phyloP scores from a whole-genome alignment of 495 filamentous ascomycete species.

The Antarctomyces pellizariae region DNA sequence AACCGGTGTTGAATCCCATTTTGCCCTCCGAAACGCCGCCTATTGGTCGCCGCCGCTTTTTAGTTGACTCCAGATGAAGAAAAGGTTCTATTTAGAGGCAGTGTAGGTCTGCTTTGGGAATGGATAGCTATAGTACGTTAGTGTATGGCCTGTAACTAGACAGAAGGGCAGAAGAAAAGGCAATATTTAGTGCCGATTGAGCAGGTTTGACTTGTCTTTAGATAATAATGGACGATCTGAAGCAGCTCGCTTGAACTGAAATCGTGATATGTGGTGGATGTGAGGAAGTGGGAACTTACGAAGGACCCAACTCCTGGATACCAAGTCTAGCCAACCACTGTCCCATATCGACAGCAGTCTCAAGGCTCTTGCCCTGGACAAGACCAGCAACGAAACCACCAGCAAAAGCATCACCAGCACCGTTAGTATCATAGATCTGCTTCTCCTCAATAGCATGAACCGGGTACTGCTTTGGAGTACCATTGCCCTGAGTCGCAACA shows the following conservation, averaged over 20 bases:
- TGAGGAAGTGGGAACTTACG: constrained; percentile 34
- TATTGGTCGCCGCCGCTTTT: constrained; percentile 1
- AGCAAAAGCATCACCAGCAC: constrained; percentile 91
- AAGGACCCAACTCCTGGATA: constrained; percentile 85
- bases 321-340: constrained; percentile 85
- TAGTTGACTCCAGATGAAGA: constrained; percentile 6
- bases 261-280: constrained; percentile 1
- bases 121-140: constrained; percentile 48
- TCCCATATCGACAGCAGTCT: constrained; percentile 59
- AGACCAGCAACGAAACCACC: constrained; percentile 82
- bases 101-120: constrained; percentile 64
- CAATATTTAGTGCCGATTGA: background rate
- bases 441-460: constrained; percentile 51
- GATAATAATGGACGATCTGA: constrained; percentile 5
- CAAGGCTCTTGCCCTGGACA: constrained; percentile 57
- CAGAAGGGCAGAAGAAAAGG: background rate
- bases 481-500: constrained; percentile 46
- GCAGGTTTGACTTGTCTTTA: constrained; percentile 1
- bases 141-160: background rate
- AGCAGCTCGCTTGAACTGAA: constrained; percentile 2
- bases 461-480: constrained; percentile 48
- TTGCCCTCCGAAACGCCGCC: constrained; percentile 11
- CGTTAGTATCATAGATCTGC: constrained; percentile 84
- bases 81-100: constrained; percentile 14
- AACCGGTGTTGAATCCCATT: constrained; percentile 15